Percentiles rank a stretch among this genome's conserved stretches.
These are phyloP conservation scores for Vanilla planifolia DNA, from an alignment of 106 monocot species.

Conservation along the genomic window DNA sequence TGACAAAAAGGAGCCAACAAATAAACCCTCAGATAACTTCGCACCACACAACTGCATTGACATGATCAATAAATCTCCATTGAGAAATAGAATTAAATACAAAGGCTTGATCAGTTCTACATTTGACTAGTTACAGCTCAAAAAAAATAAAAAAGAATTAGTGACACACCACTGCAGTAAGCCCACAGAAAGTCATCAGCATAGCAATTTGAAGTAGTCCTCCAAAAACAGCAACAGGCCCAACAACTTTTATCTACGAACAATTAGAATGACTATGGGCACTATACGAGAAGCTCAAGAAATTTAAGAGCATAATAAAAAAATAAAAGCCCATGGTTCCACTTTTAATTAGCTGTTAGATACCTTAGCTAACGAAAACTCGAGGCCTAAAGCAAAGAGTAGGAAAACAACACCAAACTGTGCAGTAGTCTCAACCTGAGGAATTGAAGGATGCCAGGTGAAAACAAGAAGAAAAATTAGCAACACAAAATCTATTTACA, in stretches of 20 bases:
- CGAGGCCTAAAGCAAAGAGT: conserved; percentile 91
- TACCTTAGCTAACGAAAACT: conserved; percentile 97
- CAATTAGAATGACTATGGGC: not conserved
- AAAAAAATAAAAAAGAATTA: not conserved
- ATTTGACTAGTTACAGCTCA: not conserved
- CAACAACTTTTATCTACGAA: conserved; percentile 80
- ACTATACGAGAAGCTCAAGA: not conserved
- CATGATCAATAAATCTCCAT: not conserved
- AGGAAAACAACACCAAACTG: conserved; percentile 97
- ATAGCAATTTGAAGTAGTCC: conserved; percentile 91
- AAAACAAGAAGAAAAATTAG: not conserved
- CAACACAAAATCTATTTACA: no score
- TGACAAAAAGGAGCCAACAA: conserved; percentile 91
- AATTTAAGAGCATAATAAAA: not conserved
- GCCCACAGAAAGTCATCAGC: conserved; percentile 82
- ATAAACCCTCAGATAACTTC: conserved; percentile 81
- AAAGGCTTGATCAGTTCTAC: not conserved
- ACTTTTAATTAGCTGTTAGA: not conserved
- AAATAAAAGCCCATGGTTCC: not conserved
- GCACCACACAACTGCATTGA: conserved; percentile 78
- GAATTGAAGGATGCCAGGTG: conserved; percentile 6
- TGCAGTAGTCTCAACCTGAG: conserved; percentile 91
- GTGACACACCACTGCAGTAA: conserved; percentile 66
- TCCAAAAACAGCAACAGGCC: conserved; percentile 90
- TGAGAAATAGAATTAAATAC: not conserved